Percentiles rank a stretch among this genome's conserved stretches.
phyloP scores from a whole-genome alignment of 2,329 filamentous ascomycete genomes.

The Pezicula rhizophila region DNA sequence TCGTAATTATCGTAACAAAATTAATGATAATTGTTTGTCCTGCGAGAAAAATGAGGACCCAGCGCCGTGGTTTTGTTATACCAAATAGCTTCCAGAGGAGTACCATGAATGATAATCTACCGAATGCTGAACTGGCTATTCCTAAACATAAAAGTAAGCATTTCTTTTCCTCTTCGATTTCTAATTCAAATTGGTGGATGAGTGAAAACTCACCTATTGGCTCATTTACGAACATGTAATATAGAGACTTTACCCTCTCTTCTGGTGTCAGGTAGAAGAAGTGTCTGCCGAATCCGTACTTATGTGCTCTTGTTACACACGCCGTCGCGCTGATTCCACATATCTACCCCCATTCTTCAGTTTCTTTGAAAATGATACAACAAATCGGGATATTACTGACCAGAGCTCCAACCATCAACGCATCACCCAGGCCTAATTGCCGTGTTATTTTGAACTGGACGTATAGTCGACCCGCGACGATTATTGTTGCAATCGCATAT shows the following conservation, averaged over 20 bases:
- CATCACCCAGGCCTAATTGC: constrained; percentile 2
- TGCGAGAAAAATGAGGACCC: background rate
- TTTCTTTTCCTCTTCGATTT: background rate
- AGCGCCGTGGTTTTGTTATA: background rate
- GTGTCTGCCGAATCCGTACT: constrained; percentile 4
- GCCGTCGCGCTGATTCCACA: background rate
- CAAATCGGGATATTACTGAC: background rate
- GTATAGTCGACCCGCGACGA: constrained; percentile 3
- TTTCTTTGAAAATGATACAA: too few relatives aligned
- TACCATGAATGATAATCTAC: constrained; percentile 1
- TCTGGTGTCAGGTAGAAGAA: constrained; percentile 4
- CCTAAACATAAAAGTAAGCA: background rate
- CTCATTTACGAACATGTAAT: background rate
- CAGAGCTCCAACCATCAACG: constrained; percentile 2
- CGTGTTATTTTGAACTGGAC: constrained; percentile 3
- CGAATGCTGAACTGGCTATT: background rate
- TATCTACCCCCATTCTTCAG: background rate
- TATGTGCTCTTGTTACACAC: background rate
- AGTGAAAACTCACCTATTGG: background rate
- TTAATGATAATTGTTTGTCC: constrained; percentile 4
- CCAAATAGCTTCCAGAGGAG: constrained; percentile 3
- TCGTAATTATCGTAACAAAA: background rate
- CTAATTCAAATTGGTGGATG: too few relatives aligned
- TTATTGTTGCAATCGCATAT: background rate
- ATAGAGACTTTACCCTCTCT: background rate